Evolutionary conservation across 2,329 filamentous ascomycete species (phyloP).

Genomic region (Claviceps africana): DNA sequence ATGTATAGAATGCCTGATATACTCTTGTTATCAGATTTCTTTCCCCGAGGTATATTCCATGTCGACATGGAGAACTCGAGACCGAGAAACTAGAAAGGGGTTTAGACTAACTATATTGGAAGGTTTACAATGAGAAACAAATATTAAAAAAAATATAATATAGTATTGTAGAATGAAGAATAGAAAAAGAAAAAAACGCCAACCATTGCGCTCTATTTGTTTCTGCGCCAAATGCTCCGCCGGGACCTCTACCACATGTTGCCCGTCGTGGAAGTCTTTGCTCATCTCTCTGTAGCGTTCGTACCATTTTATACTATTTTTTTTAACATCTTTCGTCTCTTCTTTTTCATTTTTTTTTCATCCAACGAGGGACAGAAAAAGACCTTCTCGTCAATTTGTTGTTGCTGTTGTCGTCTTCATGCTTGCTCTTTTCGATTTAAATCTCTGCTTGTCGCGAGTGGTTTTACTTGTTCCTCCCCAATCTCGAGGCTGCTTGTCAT

Average conservation of each 20-base stretch:
- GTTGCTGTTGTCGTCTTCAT: background rate
- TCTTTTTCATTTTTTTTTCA: background rate
- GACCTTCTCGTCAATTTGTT: background rate
- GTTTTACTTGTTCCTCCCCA: background rate
- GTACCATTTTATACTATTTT: background rate
- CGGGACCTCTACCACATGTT: background rate
- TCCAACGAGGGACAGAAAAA: background rate
- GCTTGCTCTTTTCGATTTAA: background rate
- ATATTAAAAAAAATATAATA: background rate
- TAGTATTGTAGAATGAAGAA: background rate
- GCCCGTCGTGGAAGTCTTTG: background rate
- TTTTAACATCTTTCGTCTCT: background rate
- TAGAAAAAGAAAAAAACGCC: background rate
- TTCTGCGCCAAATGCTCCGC: background rate
- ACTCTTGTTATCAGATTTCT: background rate
- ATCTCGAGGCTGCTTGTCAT: background rate
- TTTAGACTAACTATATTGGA: background rate
- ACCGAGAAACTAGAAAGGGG: background rate
- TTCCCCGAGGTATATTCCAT: no score
- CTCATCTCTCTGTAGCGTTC: background rate
- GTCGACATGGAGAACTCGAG: no score
- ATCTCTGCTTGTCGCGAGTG: background rate
- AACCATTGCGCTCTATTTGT: background rate
- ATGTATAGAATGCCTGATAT: background rate
- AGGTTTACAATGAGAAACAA: background rate